These are phyloP conservation scores for Geotrichum reessii DNA, from an alignment of 1,139 yeast species.

Conservation along the genomic window DNA sequence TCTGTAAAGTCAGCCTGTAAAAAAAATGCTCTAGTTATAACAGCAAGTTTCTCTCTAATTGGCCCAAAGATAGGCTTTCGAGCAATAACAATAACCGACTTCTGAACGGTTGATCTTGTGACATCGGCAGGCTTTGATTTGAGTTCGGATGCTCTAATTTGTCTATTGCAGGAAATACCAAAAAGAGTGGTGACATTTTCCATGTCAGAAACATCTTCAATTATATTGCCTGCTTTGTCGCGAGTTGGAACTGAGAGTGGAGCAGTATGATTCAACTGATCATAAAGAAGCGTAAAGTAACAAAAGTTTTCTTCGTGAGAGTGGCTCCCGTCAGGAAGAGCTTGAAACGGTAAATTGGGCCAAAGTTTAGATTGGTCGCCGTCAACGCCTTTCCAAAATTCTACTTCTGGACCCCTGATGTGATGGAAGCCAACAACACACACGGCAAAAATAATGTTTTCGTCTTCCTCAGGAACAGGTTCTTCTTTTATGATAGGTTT, in stretches of 20 bases:
- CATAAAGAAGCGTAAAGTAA: constrained; percentile 76
- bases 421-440: constrained; percentile 96
- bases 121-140: constrained; percentile 56
- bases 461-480: constrained; percentile 18
- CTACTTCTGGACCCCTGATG: constrained; percentile 89
- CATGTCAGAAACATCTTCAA: constrained; percentile 31
- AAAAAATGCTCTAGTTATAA: constrained; percentile 82
- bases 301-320: constrained; percentile 87
- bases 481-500: constrained; percentile 23
- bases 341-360: constrained; percentile 88
- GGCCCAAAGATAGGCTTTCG: constrained; percentile 80
- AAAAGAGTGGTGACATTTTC: constrained; percentile 67
- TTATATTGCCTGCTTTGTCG: constrained; percentile 33
- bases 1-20: constrained; percentile 73
- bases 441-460: constrained; percentile 61
- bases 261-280: constrained; percentile 48
- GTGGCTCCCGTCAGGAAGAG: constrained; percentile 94
- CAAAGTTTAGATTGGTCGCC: constrained; percentile 51
- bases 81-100: constrained; percentile 81
- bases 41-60: constrained; percentile 81
- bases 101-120: constrained; percentile 86
- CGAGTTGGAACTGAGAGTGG: constrained; percentile 41
- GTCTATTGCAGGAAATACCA: constrained; percentile 92
- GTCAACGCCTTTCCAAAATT: constrained; percentile 77
- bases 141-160: constrained; percentile 60